Conservation (phyloP, 805 yeast species). For the Blastobotrys muscicola region DNA sequence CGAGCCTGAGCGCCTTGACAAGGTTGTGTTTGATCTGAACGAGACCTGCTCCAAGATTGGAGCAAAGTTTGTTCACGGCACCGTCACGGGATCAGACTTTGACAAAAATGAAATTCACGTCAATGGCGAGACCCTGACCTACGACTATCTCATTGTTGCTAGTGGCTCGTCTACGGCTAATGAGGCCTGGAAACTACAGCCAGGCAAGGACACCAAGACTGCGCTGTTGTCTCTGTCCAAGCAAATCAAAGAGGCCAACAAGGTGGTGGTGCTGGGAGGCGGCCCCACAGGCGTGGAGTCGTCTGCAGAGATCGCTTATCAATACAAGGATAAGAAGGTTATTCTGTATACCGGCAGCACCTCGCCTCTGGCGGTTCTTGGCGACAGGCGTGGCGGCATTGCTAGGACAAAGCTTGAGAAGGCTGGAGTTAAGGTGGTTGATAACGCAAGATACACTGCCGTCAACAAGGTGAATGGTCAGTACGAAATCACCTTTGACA, state of each 20-base stretch:
- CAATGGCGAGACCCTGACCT: conserved; percentile 4
- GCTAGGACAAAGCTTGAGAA: conserved; percentile 12
- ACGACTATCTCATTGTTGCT: conserved; percentile 14
- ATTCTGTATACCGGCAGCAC: conserved; percentile 16
- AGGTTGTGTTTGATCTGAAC: not conserved
- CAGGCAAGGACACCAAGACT: conserved; percentile 5
- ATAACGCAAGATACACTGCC: not conserved
- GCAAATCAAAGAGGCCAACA: conserved; percentile 29
- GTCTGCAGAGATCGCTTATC: conserved; percentile 38
- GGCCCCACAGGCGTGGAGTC: conserved; percentile 46
- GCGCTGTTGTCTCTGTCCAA: conserved; percentile 5
- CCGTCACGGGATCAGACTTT: conserved; percentile 9
- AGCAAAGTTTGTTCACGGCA: conserved; percentile 8
- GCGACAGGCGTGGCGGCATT: conserved; percentile 7
- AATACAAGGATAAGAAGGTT: conserved; percentile 32
- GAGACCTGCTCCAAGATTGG: no score
- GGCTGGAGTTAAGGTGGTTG: conserved; percentile 14
- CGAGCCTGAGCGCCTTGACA: conserved; percentile 7
- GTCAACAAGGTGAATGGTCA: conserved; percentile 2
- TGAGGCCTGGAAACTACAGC: conserved; percentile 11
- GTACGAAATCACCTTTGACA: conserved; percentile 7
- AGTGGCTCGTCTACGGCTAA: conserved; percentile 12
- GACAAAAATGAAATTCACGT: conserved; percentile 7
- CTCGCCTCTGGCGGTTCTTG: conserved; percentile 12
- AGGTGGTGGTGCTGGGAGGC: conserved; percentile 42